phyloP scores from a whole-genome alignment of 306 rosid genomes.

The Luffa aegyptiaca region DNA sequence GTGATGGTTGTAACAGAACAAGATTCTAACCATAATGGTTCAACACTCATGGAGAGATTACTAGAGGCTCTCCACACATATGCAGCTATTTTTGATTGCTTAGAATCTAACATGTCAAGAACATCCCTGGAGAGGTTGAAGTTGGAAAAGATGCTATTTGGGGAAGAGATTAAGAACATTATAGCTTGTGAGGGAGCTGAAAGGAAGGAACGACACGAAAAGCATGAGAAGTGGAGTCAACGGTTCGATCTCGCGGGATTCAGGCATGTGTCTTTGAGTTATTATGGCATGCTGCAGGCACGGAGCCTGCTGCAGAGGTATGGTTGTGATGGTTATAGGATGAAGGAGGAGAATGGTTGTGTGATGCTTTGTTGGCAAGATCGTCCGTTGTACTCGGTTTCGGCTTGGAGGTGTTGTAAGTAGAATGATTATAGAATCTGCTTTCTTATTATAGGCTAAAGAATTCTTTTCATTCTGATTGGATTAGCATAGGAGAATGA shows the following conservation, averaged over 20 bases:
- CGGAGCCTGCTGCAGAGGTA: constrained; percentile 52
- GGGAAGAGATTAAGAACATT: constrained; percentile 80
- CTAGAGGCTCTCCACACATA: constrained; percentile 67
- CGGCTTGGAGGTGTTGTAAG: constrained; percentile 85
- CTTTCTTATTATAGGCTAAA: not conserved
- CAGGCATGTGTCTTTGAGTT: constrained; percentile 49
- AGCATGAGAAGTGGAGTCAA: constrained; percentile 64
- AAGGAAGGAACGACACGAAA: constrained; percentile 81
- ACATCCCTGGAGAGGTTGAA: constrained; percentile 64
- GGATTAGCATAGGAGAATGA: not conserved
- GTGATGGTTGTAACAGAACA: constrained; percentile 75
- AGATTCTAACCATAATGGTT: constrained; percentile 73
- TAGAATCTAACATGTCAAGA: constrained; percentile 76
- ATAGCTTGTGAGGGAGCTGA: constrained; percentile 82
- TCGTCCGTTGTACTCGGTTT: constrained; percentile 53
- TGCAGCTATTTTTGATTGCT: constrained; percentile 78
- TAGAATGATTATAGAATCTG: constrained; percentile 11
- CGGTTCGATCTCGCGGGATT: constrained; percentile 63
- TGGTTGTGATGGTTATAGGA: constrained; percentile 76
- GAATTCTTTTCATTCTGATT: constrained; percentile 2
- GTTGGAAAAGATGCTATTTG: constrained; percentile 84
- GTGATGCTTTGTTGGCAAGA: constrained; percentile 74
- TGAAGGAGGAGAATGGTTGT: constrained; percentile 66
- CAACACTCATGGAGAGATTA: constrained; percentile 72
- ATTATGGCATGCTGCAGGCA: constrained; percentile 59